Base-by-base conservation (phyloP, 1,284 basidiomycete genomes). In the Coniferiporia sulphurascens region DNA sequence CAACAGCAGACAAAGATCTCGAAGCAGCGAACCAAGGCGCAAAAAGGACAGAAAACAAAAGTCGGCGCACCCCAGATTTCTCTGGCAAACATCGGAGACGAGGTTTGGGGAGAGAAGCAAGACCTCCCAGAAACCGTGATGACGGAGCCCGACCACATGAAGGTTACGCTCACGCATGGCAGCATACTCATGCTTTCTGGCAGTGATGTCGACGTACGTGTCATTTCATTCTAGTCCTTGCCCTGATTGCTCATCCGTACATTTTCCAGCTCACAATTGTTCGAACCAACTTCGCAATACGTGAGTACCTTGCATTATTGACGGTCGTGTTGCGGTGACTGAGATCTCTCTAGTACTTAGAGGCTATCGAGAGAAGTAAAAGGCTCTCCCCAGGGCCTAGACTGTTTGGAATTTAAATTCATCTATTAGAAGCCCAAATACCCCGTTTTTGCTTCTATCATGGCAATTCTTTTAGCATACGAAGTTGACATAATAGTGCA, bases 91-190 rank as follows among this genome's bases (percentile, higher is more conserved):
- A 48, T 19, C 13, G 9, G 34, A 21, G 58, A 36, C 1, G 58
- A 27, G 19, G 43, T 41, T 27, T 59, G 52, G 52, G 35, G 38
- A 4, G 38, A 43, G 52, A 55, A 41, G 58, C 12, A 49, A 5
- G 13, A 10, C 9, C 38, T 3, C 7, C 7, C 17, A 43, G 27
- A 34, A 22, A 12, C 7, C 9, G 6, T 32, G 17, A 45, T 32
- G 17, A 45, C 27, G 15, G 27, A 36, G 9, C 17, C 50, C 15
- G 52, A 54, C 35, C 34, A 48, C 15, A 27, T 56, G 9, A 50
- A 44, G 32, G 43, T 61, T 27, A 57, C 56, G 17, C n/a, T 61
- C 44, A 53, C 60, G 3, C 60, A 61, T 38, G 60, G 60, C 2
- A 49, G 56, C 17, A 38, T 54, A 43, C 27, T 57, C 2, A 34